Evolutionary conservation across 2,329 filamentous ascomycete genomes (phyloP), one percentile per base, ranked within the genome.

Genomic region (Herpotrichia juniperi): DNA sequence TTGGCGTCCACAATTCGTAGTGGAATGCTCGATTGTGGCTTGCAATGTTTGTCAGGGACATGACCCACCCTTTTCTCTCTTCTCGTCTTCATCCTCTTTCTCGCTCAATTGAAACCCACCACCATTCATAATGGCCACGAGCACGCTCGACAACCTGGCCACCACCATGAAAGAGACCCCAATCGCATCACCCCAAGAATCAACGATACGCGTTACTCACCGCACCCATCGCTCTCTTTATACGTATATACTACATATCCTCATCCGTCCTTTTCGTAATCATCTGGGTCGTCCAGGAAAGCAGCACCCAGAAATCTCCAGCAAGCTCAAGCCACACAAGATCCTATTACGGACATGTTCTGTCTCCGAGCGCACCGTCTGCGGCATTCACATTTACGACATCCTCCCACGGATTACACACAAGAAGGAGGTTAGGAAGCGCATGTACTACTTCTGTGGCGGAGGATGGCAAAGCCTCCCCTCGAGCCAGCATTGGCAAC

Each of bases 401-500:
- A 53, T 81, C 4, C 40, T 59, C 9, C 57, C 71, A 4, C 64
- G 63, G 2, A 57, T 53, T 1, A 42, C 51, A 14, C 10, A 47
- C 0, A 35, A 45, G 4, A 56, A 56, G 37, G 46, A 50, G 10
- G 22, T 32, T 12, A 4, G 10, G 8, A 74, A 70, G 54, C 65
- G 73, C 4, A 68, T 86, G 21, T 79, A 82, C 53, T 86, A 85
- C 53, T 84, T 84, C 55, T 75, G 76, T 0, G 83, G 83, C 1
- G 83, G 83, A 6, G 81, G 80, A 3, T 86, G 83, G 79, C 80
- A 81, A 53, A 73, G 72, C 56, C 79, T 79, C 0, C 78, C 83
- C 0, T 76, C 74, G 2, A 57, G 67, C 0, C 74, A 82, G 42
- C 83, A 86, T 54, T 86, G 82, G 82, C 73, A 73, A 5, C 66